Evolutionary conservation across 768 basidiomycete species (phyloP).

Genomic region (Leccinum subgranulosum): DNA sequence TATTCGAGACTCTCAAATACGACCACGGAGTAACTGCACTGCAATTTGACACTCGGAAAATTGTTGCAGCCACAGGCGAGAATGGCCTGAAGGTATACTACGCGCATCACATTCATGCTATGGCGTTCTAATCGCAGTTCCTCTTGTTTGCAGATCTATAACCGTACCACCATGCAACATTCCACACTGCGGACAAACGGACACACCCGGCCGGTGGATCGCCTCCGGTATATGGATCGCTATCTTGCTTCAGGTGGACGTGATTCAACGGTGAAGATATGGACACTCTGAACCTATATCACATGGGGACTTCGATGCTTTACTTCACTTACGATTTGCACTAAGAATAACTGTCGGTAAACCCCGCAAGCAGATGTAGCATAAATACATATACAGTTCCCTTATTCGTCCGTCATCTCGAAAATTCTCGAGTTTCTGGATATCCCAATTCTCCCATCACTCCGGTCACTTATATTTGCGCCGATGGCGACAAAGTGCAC

Average conservation of each 20-base stretch:
- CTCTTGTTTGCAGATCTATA: conserved; percentile 65
- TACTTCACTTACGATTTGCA: conserved; percentile 11
- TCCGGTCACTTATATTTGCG: not conserved
- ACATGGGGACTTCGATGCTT: conserved; percentile 12
- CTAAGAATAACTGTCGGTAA: conserved; percentile 18
- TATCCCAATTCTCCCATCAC: not conserved
- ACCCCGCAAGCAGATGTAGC: conserved; percentile 25
- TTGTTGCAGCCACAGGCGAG: conserved; percentile 89
- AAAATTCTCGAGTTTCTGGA: not conserved
- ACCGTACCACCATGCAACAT: conserved; percentile 89
- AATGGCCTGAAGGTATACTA: conserved; percentile 80
- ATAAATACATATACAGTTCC: conserved; percentile 17
- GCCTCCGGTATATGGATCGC: conserved; percentile 92
- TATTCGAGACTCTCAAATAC: conserved; percentile 85
- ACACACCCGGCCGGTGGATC: conserved; percentile 86
- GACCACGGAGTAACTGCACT: conserved; percentile 88
- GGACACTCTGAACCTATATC: conserved; percentile 67
- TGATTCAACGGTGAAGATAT: conserved; percentile 85
- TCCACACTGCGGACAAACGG: conserved; percentile 85
- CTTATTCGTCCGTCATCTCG: conserved; percentile 9
- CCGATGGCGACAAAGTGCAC: not conserved
- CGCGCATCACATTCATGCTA: not conserved
- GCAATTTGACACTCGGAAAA: conserved; percentile 94
- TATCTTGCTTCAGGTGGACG: conserved; percentile 90
- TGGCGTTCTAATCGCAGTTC: not conserved